Conservation (phyloP, 2,329 filamentous ascomycete species). For the Arthrobotrys musiformis region DNA sequence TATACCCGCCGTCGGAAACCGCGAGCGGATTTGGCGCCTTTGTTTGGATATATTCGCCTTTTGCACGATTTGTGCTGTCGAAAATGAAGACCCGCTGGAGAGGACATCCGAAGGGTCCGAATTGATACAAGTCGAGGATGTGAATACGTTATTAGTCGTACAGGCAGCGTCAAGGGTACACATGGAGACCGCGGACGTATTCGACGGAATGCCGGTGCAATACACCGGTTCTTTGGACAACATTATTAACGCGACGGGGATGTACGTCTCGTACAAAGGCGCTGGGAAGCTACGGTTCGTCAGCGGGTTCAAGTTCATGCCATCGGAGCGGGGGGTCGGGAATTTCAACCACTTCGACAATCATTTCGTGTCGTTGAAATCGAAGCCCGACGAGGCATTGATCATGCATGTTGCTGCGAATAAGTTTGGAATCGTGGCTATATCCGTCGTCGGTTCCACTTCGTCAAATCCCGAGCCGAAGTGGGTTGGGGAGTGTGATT, state of each 20-base stretch:
- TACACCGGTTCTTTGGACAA: not conserved
- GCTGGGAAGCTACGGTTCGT: not conserved
- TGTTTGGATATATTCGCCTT: not conserved
- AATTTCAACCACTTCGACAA: not conserved
- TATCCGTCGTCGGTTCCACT: not conserved
- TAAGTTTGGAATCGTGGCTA: not conserved
- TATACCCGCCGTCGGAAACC: not conserved
- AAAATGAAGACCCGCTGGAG: not conserved
- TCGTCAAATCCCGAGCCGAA: not conserved
- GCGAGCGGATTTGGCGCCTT: not conserved
- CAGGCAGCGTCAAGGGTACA: not conserved
- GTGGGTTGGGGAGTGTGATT: not conserved
- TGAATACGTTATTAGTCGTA: not conserved
- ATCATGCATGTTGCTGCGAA: slow-evolving; percentile 3
- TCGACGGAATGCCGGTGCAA: not conserved
- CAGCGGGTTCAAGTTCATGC: slow-evolving; percentile 1
- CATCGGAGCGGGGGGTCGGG: not conserved
- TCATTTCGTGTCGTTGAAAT: not conserved
- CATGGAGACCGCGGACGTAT: not conserved
- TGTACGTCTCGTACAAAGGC: not conserved
- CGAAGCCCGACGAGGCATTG: not conserved
- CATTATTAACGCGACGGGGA: not conserved
- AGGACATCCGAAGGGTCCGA: not conserved
- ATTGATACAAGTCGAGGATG: not conserved
- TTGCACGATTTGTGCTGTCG: not conserved